These are phyloP conservation scores for Pseudopithomyces maydicus DNA, from an alignment of 2,329 filamentous ascomycete species.

Conservation along the genomic window DNA sequence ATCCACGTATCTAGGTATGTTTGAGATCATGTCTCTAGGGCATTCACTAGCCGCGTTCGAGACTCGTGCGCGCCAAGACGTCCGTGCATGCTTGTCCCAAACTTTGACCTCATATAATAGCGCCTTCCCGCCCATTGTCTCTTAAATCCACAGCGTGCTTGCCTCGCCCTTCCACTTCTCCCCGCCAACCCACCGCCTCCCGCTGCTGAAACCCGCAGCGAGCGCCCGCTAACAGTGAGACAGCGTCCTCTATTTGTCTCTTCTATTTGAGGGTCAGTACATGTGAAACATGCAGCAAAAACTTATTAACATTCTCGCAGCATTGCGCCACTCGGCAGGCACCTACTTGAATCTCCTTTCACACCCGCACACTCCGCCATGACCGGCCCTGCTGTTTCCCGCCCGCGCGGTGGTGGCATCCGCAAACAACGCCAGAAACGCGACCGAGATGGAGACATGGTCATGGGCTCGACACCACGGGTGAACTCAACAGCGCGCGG, in stretches of 20 bases:
- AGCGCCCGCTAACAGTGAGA: background rate
- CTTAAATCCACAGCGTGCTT: background rate
- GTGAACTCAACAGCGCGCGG: conserved; percentile 10
- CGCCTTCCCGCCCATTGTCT: background rate
- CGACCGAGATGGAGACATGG: conserved; percentile 66
- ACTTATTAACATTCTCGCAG: background rate
- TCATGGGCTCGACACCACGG: conserved; percentile 57
- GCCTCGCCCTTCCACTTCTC: background rate
- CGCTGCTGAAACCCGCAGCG: background rate
- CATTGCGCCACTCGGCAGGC: background rate
- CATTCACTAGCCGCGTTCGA: background rate
- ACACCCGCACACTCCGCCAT: background rate
- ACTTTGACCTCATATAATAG: background rate
- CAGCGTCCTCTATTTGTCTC: background rate
- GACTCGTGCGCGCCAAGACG: background rate
- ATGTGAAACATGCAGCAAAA: background rate
- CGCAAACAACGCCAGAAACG: conserved; percentile 45
- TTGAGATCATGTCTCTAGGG: background rate
- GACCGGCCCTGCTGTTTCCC: conserved; percentile 7
- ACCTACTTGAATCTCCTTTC: no score
- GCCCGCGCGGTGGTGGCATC: conserved; percentile 17
- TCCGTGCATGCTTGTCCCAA: background rate
- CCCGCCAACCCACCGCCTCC: background rate
- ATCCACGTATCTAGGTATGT: no score
- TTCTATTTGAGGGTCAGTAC: background rate